Conservation (phyloP, 192 early-diverging fungal genomes). For the Ambispora gerdemannii region DNA sequence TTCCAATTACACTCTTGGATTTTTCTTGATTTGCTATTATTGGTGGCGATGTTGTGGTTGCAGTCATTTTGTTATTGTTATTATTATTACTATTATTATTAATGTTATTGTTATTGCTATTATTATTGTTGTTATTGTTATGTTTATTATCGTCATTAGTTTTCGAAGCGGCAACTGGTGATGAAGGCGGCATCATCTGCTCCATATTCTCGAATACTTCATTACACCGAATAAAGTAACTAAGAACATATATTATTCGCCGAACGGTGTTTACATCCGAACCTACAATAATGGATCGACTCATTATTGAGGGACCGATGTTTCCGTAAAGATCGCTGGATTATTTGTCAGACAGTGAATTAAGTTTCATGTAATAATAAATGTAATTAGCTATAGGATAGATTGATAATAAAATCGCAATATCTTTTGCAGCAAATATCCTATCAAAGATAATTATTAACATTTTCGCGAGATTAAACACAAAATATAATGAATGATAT, state of each 20-base stretch:
- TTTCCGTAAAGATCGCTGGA: slow-evolving; percentile 52
- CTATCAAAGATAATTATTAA: no score
- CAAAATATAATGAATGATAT: not conserved
- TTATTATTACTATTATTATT: not conserved
- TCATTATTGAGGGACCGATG: slow-evolving; percentile 47
- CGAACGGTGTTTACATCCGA: slow-evolving; percentile 45
- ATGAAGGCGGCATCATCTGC: not conserved
- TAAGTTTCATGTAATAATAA: no score
- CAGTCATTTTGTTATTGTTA: not conserved
- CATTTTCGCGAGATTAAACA: no score
- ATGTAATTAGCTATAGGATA: no score
- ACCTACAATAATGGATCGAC: slow-evolving; percentile 53
- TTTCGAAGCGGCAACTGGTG: not conserved
- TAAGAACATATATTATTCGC: slow-evolving; percentile 49
- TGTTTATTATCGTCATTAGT: not conserved
- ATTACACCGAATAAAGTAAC: slow-evolving; percentile 58
- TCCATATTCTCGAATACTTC: slow-evolving; percentile 50
- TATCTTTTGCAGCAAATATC: no score
- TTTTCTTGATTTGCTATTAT: not conserved
- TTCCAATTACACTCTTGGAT: not conserved
- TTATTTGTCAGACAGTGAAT: no score
- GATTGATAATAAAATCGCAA: no score
- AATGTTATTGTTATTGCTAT: not conserved
- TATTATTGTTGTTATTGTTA: not conserved
- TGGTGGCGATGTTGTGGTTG: not conserved